Evolutionary conservation across 208 protist genomes (phyloP), one percentile per base, ranked within the genome.

Genomic region (Strigomonas oncopelti): DNA sequence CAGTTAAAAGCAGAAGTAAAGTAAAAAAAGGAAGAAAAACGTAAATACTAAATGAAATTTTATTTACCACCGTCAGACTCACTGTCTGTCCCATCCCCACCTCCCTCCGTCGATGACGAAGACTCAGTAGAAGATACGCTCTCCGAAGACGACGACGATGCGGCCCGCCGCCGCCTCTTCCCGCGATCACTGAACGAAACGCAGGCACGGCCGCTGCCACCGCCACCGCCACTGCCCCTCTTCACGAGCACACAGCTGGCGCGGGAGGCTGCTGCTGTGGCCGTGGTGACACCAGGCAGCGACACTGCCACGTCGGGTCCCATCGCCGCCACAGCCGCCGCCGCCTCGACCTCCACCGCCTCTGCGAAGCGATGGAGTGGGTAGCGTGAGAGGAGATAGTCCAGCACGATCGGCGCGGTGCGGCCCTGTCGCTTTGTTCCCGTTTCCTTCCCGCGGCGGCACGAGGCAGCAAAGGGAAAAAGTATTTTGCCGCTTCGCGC

Each of bases 1-100:
- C n/a, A 63, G 3, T 5, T 7, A 32, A 63, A 46, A 63, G n/a
- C 22, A 28, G 66, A 66, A 65, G 52, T 53, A 57, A 69, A 20
- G 55, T 22, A 27, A 69, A 31, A 55, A 3, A 36, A 59, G 31
- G 31, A 58, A 61, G 11, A 61, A 22, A 61, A 61, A 18, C 25
- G 16, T 31, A 31, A 67, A 56, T 42, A n/a, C 8, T 31, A 60
- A 22, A 56, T 13, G 52, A 56, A 56, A 9, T 4, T 56, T 24
- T 56, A 56, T 4, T 56, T 56, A 14, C 52, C 24, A 11, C 5
- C 52, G 4, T 4, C 25, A 9, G 5, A 56, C 14, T 14, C 52
- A 4, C 14, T 13, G 14, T 14, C 7, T 8, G 25, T 61, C 14
- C 24, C 8, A 24, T 27, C 24, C 11, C 53, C 29, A 25, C 29